These are phyloP conservation scores for Houttuynia cordata DNA, from an alignment of 164 flowering plant genomes.

Conservation along the genomic window DNA sequence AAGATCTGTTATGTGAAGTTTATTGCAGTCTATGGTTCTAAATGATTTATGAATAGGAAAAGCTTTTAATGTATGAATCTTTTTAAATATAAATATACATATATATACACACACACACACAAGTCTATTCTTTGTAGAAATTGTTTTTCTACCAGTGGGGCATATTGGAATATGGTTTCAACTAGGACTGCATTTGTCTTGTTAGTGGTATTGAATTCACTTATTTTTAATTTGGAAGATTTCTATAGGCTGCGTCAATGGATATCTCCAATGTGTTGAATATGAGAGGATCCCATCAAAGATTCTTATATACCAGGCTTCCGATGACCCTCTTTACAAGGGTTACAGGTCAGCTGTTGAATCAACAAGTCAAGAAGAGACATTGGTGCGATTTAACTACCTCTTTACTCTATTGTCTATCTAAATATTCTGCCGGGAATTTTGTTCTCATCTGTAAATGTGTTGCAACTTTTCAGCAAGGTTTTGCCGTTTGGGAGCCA, in stretches of 20 bases:
- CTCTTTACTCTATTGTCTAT: not conserved
- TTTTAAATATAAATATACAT: too few relatives aligned
- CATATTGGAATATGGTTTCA: not conserved
- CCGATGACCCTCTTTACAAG: slow-evolving; percentile 64
- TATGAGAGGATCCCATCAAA: slow-evolving; percentile 75
- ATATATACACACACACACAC: too few relatives aligned
- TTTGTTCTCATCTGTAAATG: not conserved
- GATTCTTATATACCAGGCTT: slow-evolving; percentile 68
- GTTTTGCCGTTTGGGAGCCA: slow-evolving; percentile 87
- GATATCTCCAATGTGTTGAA: slow-evolving; percentile 57
- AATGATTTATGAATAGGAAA: too few relatives aligned
- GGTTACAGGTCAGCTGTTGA: slow-evolving; percentile 77
- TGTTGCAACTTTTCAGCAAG: slow-evolving; percentile 30
- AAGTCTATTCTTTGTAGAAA: too few relatives aligned
- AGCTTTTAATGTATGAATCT: too few relatives aligned
- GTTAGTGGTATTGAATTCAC: not conserved
- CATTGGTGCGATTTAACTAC: slow-evolving; percentile 29
- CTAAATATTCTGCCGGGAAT: not conserved
- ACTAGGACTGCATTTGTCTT: not conserved
- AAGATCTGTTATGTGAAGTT: too few relatives aligned
- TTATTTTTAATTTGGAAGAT: not conserved
- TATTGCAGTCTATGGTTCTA: too few relatives aligned
- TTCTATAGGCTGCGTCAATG: slow-evolving; percentile 58
- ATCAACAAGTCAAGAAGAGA: slow-evolving; percentile 65
- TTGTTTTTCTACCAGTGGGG: too few relatives aligned